Evolutionary conservation across 177 flowering plant genomes (phyloP).

Genomic region (Vitis hybrid): DNA sequence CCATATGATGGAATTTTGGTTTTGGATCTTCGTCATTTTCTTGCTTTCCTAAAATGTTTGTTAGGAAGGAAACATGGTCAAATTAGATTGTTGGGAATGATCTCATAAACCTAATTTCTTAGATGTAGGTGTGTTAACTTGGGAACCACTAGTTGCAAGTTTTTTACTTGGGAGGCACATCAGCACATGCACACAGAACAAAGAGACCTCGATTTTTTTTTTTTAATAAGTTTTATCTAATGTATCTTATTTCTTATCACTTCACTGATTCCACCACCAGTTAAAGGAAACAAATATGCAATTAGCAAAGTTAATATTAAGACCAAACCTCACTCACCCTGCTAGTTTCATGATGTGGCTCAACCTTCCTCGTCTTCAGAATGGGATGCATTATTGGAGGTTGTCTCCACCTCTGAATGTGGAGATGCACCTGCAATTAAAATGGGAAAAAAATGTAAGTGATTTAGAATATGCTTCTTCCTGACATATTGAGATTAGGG

Average conservation of each 20-base stretch:
- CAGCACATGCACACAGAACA: background rate
- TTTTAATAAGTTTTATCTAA: no score
- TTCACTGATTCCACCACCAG: no score
- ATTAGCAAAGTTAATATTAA: background rate
- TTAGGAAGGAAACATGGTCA: no score
- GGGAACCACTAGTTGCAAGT: background rate
- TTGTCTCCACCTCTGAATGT: slow-evolving; percentile 14
- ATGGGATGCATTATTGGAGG: slow-evolving; percentile 9
- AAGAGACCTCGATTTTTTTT: background rate
- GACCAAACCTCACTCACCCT: slow-evolving; percentile 15
- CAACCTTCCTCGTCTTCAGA: slow-evolving; percentile 40
- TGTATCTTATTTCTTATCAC: background rate
- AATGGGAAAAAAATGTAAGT: background rate
- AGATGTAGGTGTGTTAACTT: no score
- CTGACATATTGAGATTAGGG: background rate
- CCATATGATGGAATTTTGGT: no score
- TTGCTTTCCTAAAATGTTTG: no score
- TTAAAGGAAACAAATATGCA: no score
- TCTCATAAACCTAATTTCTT: no score
- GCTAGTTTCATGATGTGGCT: slow-evolving; percentile 3
- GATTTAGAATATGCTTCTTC: background rate
- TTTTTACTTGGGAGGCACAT: background rate
- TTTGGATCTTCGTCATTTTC: no score
- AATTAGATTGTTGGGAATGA: no score
- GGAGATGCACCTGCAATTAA: slow-evolving; percentile 26